phyloP scores from a whole-genome alignment of 805 yeast genomes.

The Citeromyces matritensis region DNA sequence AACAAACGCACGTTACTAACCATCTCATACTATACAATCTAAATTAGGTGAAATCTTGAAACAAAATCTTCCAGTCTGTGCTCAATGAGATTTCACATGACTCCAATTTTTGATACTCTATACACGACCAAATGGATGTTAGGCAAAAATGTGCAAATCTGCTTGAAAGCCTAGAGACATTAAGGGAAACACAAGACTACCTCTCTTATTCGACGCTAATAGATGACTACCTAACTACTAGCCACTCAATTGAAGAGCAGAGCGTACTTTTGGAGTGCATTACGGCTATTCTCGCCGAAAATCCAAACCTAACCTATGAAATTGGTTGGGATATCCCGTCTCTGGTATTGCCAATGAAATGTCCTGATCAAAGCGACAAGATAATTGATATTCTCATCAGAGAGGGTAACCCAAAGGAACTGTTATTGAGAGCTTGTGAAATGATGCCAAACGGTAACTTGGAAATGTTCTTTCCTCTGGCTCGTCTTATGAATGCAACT shows the following conservation, averaged over 20 bases:
- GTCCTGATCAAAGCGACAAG: conserved; percentile 25
- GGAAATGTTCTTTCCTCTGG: conserved; percentile 46
- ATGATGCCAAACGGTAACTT: conserved; percentile 22
- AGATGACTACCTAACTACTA: conserved; percentile 38
- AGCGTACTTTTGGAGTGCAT: conserved; percentile 30
- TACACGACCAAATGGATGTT: not conserved
- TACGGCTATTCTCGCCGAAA: conserved; percentile 21
- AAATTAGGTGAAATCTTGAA: no score
- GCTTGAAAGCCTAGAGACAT: conserved; percentile 5
- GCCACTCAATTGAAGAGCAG: conserved; percentile 34
- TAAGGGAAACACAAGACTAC: conserved; percentile 35
- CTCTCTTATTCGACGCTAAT: conserved; percentile 59
- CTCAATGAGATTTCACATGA: no score
- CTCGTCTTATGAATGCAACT: conserved; percentile 48
- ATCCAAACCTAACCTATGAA: conserved; percentile 39
- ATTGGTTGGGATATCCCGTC: conserved; percentile 92
- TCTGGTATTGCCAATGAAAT: conserved; percentile 23
- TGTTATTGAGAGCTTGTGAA: conserved; percentile 60
- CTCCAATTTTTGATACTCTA: no score
- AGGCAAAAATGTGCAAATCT: conserved; percentile 3
- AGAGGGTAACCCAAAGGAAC: conserved; percentile 70
- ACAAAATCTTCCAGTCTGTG: no score
- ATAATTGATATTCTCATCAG: conserved; percentile 50
- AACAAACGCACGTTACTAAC: no score
- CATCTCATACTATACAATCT: no score